Conservation (phyloP, 2,329 filamentous ascomycete genomes). For the Apiospora aurea region DNA sequence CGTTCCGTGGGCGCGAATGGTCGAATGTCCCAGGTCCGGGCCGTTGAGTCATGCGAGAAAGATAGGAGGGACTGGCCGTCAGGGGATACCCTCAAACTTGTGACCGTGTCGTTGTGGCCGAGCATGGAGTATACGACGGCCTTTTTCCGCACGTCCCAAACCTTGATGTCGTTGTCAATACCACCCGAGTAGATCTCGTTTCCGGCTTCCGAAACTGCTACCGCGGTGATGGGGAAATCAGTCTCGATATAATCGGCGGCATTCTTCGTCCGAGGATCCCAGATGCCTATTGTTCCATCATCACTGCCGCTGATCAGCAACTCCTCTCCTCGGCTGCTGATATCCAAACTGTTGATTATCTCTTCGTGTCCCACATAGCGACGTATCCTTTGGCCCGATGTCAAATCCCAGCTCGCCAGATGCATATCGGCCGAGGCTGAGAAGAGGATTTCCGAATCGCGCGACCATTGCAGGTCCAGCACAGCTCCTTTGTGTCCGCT, state of each 20-base stretch:
- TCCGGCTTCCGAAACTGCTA: slow-evolving; percentile 90
- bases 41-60: slow-evolving; percentile 92
- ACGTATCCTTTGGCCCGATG: slow-evolving; percentile 89
- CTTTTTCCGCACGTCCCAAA: slow-evolving; percentile 96
- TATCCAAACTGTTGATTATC: slow-evolving; percentile 90
- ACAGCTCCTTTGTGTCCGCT: slow-evolving; percentile 91
- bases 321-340: slow-evolving; percentile 89
- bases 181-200: slow-evolving; percentile 95
- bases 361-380: slow-evolving; percentile 93
- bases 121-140: slow-evolving; percentile 84
- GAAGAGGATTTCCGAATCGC: slow-evolving; percentile 89
- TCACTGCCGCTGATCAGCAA: slow-evolving; percentile 90
- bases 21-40: slow-evolving; percentile 93
- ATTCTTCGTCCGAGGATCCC: slow-evolving; percentile 92
- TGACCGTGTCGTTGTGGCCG: slow-evolving; percentile 91
- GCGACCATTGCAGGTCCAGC: slow-evolving; percentile 94
- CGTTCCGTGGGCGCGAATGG: slow-evolving; percentile 92
- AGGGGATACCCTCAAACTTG: slow-evolving; percentile 88
- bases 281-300: slow-evolving; percentile 92
- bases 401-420: slow-evolving; percentile 92
- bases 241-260: slow-evolving; percentile 89
- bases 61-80: slow-evolving; percentile 91
- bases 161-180: slow-evolving; percentile 96
- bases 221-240: slow-evolving; percentile 89
- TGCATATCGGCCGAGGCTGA: slow-evolving; percentile 94